phyloP scores from a whole-genome alignment of 495 filamentous ascomycete species.

The Endocarpon pusillum region DNA sequence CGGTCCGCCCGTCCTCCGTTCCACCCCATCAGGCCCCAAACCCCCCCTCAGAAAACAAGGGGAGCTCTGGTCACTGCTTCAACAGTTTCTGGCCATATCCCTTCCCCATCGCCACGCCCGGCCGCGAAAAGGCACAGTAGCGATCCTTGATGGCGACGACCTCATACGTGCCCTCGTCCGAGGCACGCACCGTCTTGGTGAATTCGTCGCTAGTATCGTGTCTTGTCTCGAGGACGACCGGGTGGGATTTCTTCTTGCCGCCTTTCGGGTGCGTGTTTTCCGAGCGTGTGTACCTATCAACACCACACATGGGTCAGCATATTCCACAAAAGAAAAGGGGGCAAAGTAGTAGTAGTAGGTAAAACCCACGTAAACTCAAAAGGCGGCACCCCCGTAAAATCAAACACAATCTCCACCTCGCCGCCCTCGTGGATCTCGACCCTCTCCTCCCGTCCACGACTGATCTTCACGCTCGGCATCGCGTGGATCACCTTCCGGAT shows the following conservation, averaged over 20 bases:
- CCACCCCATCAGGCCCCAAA: no score
- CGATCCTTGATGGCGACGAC: constrained; percentile 87
- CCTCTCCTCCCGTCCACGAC: constrained; percentile 54
- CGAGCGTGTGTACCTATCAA: constrained; percentile 62
- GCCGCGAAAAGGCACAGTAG: constrained; percentile 69
- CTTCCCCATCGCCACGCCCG: constrained; percentile 10
- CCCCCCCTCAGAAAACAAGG: no score
- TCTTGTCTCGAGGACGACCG: constrained; percentile 71
- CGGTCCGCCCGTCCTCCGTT: no score
- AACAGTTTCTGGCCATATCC: constrained; percentile 21
- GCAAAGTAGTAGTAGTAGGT: background rate
- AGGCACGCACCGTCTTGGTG: constrained; percentile 61
- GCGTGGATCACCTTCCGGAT: constrained; percentile 71
- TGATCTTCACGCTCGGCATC: constrained; percentile 79
- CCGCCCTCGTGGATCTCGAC: constrained; percentile 95
- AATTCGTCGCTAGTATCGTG: constrained; percentile 70
- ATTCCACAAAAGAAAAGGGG: background rate
- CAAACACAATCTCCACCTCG: constrained; percentile 78
- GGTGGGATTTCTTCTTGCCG: constrained; percentile 52
- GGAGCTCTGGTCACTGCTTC: constrained; percentile 13
- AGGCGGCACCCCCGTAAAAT: constrained; percentile 86
- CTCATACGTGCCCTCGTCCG: constrained; percentile 91
- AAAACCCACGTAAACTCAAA: constrained; percentile 75
- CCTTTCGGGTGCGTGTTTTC: no score
- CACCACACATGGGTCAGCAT: constrained; percentile 3